Evolutionary conservation across 768 basidiomycete genomes (phyloP).

Genomic region (Russula griseocarnosa): DNA sequence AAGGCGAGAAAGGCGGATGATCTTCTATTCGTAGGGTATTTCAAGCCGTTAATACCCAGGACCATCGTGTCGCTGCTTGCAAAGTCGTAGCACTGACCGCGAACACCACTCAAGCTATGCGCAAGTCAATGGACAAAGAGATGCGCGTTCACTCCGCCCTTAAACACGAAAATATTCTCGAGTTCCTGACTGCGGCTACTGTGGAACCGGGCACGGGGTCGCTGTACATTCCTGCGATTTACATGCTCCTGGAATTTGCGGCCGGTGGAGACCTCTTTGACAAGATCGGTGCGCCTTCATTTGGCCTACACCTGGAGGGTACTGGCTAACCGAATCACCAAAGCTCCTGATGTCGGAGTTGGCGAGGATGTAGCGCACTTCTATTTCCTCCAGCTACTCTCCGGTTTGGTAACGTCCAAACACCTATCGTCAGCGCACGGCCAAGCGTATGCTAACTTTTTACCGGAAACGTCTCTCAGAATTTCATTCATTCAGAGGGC

Average conservation of each 20-base stretch:
- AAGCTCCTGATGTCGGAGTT: slow-evolving; percentile 88
- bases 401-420: slow-evolving; percentile 64
- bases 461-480: slow-evolving; percentile 39
- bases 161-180: slow-evolving; percentile 75
- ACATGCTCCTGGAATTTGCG: slow-evolving; percentile 90
- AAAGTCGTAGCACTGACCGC: slow-evolving; percentile 70
- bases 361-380: slow-evolving; percentile 83
- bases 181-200: slow-evolving; percentile 74
- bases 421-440: background rate
- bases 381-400: slow-evolving; percentile 82
- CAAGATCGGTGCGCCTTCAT: slow-evolving; percentile 76
- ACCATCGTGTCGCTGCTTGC: slow-evolving; percentile 76
- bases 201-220: slow-evolving; percentile 57
- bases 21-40: slow-evolving; percentile 57
- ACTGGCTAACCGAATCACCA: background rate
- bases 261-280: slow-evolving; percentile 96
- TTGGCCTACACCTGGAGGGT: background rate
- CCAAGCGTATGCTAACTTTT: slow-evolving; percentile 3
- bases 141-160: slow-evolving; percentile 82
- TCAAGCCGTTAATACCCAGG: slow-evolving; percentile 66
- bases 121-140: slow-evolving; percentile 86
- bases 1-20: background rate
- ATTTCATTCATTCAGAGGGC: slow-evolving; percentile 82
- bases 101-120: slow-evolving; percentile 59
- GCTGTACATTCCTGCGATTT: slow-evolving; percentile 72